phyloP scores from a whole-genome alignment of 257 asterid species.

The Penstemon newberryi region DNA sequence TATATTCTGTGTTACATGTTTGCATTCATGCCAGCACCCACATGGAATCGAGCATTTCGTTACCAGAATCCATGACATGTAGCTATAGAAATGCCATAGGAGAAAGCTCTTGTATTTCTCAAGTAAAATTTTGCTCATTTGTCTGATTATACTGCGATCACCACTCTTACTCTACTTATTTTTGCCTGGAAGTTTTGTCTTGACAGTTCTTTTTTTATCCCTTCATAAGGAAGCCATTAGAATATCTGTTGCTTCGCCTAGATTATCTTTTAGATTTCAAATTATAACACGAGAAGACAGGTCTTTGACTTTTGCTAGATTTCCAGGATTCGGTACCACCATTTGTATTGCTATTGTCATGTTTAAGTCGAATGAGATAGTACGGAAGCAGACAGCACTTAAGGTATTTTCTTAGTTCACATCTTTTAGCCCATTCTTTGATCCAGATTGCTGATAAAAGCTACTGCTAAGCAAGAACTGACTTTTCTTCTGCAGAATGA shows the following conservation, averaged over 20 bases:
- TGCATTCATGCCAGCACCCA: background rate
- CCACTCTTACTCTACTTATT: background rate
- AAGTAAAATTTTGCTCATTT: background rate
- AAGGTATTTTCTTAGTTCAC: slow-evolving; percentile 45
- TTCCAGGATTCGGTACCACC: slow-evolving; percentile 69
- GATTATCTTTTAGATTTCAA: background rate
- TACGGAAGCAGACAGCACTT: slow-evolving; percentile 82
- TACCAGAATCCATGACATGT: background rate
- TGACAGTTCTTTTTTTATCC: no score
- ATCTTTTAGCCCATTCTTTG: slow-evolving; percentile 11
- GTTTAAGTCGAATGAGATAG: slow-evolving; percentile 87
- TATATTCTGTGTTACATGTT: no score
- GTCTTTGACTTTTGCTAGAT: slow-evolving; percentile 19
- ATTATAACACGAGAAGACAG: slow-evolving; percentile 7
- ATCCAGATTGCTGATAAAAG: background rate
- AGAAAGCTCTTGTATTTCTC: background rate
- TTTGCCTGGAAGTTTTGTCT: no score
- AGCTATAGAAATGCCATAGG: background rate
- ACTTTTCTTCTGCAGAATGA: slow-evolving; percentile 59
- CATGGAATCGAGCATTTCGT: background rate
- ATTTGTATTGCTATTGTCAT: slow-evolving; percentile 79
- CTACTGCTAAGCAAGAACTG: slow-evolving; percentile 24
- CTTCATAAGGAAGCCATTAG: no score
- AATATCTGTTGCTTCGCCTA: background rate
- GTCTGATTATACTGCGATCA: background rate